Evolutionary conservation across 345 rosid species (phyloP), one percentile per base, ranked within the genome.

Genomic region (Brassica nigra): DNA sequence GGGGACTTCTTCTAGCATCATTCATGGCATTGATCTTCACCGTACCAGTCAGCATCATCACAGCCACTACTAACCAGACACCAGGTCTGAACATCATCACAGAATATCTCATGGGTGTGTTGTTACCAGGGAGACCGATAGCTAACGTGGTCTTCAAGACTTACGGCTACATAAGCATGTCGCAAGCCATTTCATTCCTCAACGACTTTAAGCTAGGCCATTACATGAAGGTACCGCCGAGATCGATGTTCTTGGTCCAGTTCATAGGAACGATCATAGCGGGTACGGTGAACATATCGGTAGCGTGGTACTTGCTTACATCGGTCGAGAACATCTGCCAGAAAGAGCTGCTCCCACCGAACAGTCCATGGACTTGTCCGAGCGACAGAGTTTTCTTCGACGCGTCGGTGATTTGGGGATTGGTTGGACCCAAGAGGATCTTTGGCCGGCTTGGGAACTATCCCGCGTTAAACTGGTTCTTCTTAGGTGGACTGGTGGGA

Each of bases 311-410:
- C 80, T 74, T 86, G 62, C 84, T 85, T 23, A 84, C 81, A 6
- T 79, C 80, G 14, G 80, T 89, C 29, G 85, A 87, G 29, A 83
- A 87, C 84, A 86, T 89, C 6, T 89, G 90, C 71, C 80, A 89
- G 11, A 80, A 76, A 8, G 68, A 86, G 66, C 74, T 85, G 2
- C 92, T 89, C 28, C 90, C 92, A 28, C 81, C 85, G 5, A 80
- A 86, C 80, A 86, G 90, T 79, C 88, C 90, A 8, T 87, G 92
- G 90, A 86, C 89, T 52, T 87, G 90, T 76, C 92, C 90, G 0
- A 37, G 82, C 1, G 90, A 89, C 69, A 81, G 85, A 6, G 89
- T 87, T 2, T 86, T 86, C 86, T 89, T 76, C 16, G 92, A 89
- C 74, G 90, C 92, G 30, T 89, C 89, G 2, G 89, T 87, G 61